These are phyloP conservation scores for Sarocladium kiliense DNA, from an alignment of 2,329 filamentous ascomycete genomes.

Conservation along the genomic window DNA sequence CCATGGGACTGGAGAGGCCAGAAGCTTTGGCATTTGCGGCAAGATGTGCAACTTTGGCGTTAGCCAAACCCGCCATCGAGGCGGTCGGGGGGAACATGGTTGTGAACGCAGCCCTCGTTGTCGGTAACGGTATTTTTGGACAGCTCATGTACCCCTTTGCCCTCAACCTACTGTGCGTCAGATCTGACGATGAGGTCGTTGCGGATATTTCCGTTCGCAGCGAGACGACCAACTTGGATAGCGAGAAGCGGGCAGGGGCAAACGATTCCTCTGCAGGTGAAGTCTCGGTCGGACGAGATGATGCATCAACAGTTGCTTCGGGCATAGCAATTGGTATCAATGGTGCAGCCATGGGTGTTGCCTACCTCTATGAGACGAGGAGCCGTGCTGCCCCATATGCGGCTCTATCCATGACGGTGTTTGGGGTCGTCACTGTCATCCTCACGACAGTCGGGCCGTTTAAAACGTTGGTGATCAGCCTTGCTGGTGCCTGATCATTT, in stretches of 20 bases:
- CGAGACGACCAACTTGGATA: not conserved
- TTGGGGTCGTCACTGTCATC: constrained; percentile 51
- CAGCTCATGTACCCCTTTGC: constrained; percentile 33
- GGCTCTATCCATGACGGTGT: constrained; percentile 51
- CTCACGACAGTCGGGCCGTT: constrained; percentile 46
- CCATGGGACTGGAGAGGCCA: constrained; percentile 28
- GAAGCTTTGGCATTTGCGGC: constrained; percentile 42
- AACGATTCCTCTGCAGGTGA: not conserved
- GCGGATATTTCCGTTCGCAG: not conserved
- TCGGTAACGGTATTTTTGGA: constrained; percentile 44
- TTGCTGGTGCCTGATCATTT: constrained; percentile 18
- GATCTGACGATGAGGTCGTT: not conserved
- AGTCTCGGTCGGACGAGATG: constrained; percentile 18
- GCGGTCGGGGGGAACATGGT: constrained; percentile 39
- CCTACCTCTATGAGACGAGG: constrained; percentile 49
- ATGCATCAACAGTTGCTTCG: constrained; percentile 36
- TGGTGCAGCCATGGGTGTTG: constrained; percentile 54
- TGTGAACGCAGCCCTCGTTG: constrained; percentile 45
- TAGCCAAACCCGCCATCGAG: constrained; percentile 41
- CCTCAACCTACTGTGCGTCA: constrained; percentile 23
- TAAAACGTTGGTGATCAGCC: constrained; percentile 27
- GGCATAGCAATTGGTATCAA: constrained; percentile 53
- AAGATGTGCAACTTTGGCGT: constrained; percentile 44
- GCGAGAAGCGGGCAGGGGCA: constrained; percentile 1
- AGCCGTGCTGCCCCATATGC: constrained; percentile 51